Conservation (phyloP, 345 rosid genomes). For the Eucalyptus grandis region DNA sequence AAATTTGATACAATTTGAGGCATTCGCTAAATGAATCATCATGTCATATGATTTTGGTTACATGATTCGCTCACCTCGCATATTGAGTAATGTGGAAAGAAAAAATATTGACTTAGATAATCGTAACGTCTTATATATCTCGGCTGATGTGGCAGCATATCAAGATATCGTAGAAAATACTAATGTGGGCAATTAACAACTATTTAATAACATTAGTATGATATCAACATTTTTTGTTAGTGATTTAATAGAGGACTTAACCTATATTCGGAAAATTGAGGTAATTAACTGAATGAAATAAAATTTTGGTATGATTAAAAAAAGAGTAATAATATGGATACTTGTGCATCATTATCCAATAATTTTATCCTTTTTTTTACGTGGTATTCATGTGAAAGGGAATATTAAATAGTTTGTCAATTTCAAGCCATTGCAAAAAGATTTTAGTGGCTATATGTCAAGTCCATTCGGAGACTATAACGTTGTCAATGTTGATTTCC, state of each 20-base stretch:
- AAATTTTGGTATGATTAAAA: too few species aligned
- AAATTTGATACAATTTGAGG: not conserved
- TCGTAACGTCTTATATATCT: not conserved
- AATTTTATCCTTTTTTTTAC: not conserved
- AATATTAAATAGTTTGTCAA: too few species aligned
- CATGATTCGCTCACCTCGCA: accelerated
- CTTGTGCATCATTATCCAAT: not conserved
- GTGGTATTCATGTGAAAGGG: too few species aligned
- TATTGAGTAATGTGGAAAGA: too few species aligned
- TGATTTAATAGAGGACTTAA: not conserved
- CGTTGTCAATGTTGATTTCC: too few species aligned
- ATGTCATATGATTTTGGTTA: not conserved
- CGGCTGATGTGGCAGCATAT: accelerated
- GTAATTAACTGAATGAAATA: too few species aligned
- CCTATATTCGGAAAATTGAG: not conserved
- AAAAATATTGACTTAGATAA: not conserved
- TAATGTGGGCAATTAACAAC: too few species aligned
- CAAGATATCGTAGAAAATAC: not conserved
- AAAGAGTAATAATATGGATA: not conserved
- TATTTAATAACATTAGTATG: too few species aligned
- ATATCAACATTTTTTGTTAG: not conserved
- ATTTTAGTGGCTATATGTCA: too few species aligned
- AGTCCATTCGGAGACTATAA: too few species aligned
- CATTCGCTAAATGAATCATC: accelerated
- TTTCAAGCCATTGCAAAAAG: too few species aligned